A percentile compares a stretch with the other conserved stretches of the same genome.
phyloP scores from a whole-genome alignment of 306 rosid genomes.

The Quercus aquifolioides region DNA sequence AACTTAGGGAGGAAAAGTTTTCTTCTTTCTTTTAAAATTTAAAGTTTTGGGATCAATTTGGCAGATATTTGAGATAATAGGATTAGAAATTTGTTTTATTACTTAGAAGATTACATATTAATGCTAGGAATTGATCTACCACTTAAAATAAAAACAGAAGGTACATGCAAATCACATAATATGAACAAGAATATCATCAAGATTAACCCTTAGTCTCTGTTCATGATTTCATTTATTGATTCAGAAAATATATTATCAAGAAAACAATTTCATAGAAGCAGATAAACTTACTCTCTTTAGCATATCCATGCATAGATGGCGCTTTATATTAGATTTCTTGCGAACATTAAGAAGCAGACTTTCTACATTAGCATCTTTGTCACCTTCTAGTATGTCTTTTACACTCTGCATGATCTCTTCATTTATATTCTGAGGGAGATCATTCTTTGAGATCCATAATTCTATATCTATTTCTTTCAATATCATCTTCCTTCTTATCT shows the following conservation, averaged over 20 bases:
- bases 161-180: too few species aligned
- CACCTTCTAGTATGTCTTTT: constrained; percentile 85
- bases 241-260: neutral
- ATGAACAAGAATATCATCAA: too few species aligned
- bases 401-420: constrained; percentile 76
- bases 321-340: constrained; percentile 84
- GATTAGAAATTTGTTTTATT: too few species aligned
- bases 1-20: too few species aligned
- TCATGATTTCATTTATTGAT: neutral
- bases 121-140: too few species aligned
- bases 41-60: too few species aligned
- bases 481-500: constrained; percentile 43
- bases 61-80: too few species aligned
- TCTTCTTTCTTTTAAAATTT: too few species aligned
- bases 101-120: too few species aligned
- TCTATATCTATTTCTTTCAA: constrained; percentile 91
- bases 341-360: constrained; percentile 58
- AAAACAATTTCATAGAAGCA: neutral
- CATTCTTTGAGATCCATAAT: constrained; percentile 84
- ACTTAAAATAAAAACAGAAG: too few species aligned
- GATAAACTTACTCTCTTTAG: constrained; percentile 65
- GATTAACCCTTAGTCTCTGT: too few species aligned
- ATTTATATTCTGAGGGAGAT: constrained; percentile 70
- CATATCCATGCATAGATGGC: constrained; percentile 84
- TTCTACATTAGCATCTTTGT: constrained; percentile 84